Percentiles rank a stretch among this genome's conserved stretches.
These are phyloP conservation scores for Sphagnum magellanicum DNA, from an alignment of 228 moss, liverwort and hornwort species.

Conservation along the genomic window DNA sequence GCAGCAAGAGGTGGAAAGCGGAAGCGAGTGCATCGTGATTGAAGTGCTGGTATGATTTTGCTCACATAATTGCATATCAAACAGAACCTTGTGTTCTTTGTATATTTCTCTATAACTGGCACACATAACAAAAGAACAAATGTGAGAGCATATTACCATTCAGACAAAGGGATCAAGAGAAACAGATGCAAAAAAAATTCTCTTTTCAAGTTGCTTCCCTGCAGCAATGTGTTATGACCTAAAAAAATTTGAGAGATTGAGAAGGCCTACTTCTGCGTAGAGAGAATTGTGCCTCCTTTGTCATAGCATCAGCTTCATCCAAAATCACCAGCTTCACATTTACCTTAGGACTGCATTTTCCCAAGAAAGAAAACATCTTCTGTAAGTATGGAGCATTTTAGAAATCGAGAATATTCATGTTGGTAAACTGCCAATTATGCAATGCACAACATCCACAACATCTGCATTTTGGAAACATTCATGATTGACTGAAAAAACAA, in stretches of 20 bases:
- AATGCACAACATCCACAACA: too few relatives aligned
- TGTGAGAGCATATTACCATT: not conserved
- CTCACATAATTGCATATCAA: conserved; percentile 99
- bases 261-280: conserved; percentile 68
- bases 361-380: not conserved
- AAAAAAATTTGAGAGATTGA: not conserved
- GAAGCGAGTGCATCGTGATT: conserved; percentile 96
- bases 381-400: too few relatives aligned
- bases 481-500: not conserved
- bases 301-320: conserved; percentile 99
- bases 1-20: conserved; percentile 86
- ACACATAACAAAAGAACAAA: conserved; percentile 4
- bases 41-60: conserved; percentile 97
- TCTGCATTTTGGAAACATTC: too few relatives aligned
- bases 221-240: not conserved
- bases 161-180: not conserved
- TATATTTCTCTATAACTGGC: conserved; percentile 98
- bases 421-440: too few relatives aligned
- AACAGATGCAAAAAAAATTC: not conserved
- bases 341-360: conserved; percentile 64
- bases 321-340: conserved; percentile 92
- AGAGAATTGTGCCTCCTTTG: conserved; percentile 97
- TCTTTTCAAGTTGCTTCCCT: not conserved
- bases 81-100: conserved; percentile 94
- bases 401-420: too few relatives aligned